phyloP scores from a whole-genome alignment of 176 grass and related monocot genomes.

The Oropetium thomaeum region DNA sequence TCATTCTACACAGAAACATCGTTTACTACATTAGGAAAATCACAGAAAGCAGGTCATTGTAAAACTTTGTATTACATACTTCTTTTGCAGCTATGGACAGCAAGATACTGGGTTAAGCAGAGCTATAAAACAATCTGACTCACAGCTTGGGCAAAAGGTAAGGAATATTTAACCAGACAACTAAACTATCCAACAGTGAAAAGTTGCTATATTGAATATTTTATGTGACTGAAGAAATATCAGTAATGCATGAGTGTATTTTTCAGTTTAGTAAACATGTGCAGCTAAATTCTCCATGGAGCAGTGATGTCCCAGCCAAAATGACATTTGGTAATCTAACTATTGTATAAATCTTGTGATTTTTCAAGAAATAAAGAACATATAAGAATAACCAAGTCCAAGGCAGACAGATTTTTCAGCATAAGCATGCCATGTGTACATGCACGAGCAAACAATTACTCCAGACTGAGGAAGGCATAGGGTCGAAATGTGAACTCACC shows the following conservation, averaged over 20 bases:
- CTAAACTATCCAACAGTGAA: neutral
- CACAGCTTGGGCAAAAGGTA: neutral
- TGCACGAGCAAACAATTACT: neutral
- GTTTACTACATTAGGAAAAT: constrained; percentile 21
- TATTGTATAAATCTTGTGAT: no score
- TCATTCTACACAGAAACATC: constrained; percentile 23
- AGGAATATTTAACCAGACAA: neutral
- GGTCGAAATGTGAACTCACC: constrained; percentile 37
- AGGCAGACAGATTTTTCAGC: constrained; percentile 1
- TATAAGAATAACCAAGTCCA: constrained; percentile 6
- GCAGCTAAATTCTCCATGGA: constrained; percentile 19
- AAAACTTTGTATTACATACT: neutral
- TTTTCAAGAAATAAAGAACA: constrained; percentile 6
- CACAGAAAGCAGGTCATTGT: neutral
- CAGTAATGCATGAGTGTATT: neutral
- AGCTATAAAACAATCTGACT: neutral
- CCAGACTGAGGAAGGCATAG: neutral
- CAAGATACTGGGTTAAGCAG: neutral
- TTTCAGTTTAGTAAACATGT: neutral
- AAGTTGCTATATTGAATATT: neutral
- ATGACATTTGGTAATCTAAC: no score
- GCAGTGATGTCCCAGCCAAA: neutral
- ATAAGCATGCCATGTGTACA: constrained; percentile 10
- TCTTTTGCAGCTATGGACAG: neutral
- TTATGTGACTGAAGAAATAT: neutral